phyloP scores from a whole-genome alignment of 495 filamentous ascomycete species.

The Jackrogersella minutella region DNA sequence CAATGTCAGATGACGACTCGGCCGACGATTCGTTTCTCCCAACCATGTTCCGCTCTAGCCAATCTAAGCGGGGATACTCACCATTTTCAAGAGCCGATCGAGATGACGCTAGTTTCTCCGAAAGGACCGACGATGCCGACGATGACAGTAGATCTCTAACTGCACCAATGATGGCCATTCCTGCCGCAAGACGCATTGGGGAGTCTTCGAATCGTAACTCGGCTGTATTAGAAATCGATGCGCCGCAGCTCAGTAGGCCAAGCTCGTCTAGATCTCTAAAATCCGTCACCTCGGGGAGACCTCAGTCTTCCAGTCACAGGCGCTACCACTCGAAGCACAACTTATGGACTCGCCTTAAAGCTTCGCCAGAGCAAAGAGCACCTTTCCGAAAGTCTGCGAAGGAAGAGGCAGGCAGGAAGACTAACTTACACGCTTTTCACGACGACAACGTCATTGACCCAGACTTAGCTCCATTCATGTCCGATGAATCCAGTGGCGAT shows the following conservation, averaged over 20 bases:
- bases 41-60: conserved; percentile 61
- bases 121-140: conserved; percentile 50
- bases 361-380: conserved; percentile 70
- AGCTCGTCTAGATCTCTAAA: conserved; percentile 94
- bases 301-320: conserved; percentile 80
- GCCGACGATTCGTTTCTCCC: conserved; percentile 71
- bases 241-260: conserved; percentile 76
- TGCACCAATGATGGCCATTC: conserved; percentile 83
- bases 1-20: conserved; percentile 84
- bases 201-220: conserved; percentile 84
- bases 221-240: conserved; percentile 87
- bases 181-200: conserved; percentile 82
- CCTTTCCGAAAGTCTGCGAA: conserved; percentile 85
- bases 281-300: conserved; percentile 69
- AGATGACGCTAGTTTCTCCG: conserved; percentile 52
- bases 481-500: conserved; percentile 91
- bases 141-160: conserved; percentile 55
- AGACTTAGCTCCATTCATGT: conserved; percentile 93
- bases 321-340: conserved; percentile 89
- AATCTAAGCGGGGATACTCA: conserved; percentile 45
- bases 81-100: conserved; percentile 38
- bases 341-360: conserved; percentile 67
- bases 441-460: conserved; percentile 98
- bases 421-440: conserved; percentile 88
- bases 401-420: conserved; percentile 65